Evolutionary conservation across 306 rosid species (phyloP).

Genomic region (Lathyrus oleraceus): DNA sequence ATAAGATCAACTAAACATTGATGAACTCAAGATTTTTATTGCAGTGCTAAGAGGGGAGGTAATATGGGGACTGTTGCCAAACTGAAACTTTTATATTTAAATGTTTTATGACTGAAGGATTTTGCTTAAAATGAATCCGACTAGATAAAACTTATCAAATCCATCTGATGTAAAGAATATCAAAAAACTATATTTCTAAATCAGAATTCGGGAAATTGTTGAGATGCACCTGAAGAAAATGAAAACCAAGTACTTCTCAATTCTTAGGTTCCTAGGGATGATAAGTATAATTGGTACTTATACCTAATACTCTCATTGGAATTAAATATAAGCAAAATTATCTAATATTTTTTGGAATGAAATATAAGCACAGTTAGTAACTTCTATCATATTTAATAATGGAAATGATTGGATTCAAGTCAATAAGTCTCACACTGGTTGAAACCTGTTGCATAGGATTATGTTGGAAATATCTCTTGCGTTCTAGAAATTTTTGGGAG

Average conservation of each 20-base stretch:
- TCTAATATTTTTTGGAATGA: no score
- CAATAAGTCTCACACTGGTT: constrained; percentile 1
- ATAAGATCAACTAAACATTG: constrained; percentile 1
- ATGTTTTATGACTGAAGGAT: background rate
- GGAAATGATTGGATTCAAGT: constrained; percentile 1
- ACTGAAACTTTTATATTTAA: constrained; percentile 13
- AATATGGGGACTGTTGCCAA: background rate
- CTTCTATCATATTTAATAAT: no score
- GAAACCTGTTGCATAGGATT: constrained; percentile 8
- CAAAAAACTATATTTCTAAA: constrained; percentile 1
- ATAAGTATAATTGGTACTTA: background rate
- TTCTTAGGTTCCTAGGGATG: constrained; percentile 1
- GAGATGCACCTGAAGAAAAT: constrained; percentile 13
- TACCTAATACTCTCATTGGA: background rate
- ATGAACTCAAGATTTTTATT: background rate
- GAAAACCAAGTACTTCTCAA: background rate
- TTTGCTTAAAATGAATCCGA: constrained; percentile 1
- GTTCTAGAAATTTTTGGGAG: background rate
- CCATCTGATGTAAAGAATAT: constrained; percentile 11
- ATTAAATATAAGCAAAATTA: no score
- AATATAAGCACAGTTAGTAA: no score
- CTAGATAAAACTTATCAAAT: constrained; percentile 1
- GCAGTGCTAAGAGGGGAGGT: background rate
- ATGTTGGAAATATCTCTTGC: background rate
- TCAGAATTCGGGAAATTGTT: constrained; percentile 22